Evolutionary conservation across 805 yeast genomes (phyloP).

Genomic region (Monosporozyma servazzii): DNA sequence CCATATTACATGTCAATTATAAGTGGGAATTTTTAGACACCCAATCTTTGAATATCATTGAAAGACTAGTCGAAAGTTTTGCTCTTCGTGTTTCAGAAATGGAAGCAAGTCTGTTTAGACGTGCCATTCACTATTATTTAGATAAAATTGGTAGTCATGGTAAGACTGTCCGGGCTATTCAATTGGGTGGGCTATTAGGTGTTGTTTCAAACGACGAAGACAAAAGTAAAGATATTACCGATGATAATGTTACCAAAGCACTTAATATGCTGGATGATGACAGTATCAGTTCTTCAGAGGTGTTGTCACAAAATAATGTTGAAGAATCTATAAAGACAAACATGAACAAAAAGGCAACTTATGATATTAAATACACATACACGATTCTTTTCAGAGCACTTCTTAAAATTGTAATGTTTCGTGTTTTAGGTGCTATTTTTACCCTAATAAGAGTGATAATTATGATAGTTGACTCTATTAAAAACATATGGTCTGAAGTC

Average conservation of each 20-base stretch:
- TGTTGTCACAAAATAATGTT: neutral
- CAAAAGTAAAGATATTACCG: neutral
- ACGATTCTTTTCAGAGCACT: slow-evolving; percentile 8
- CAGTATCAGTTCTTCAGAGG: neutral
- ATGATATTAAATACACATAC: slow-evolving; percentile 9
- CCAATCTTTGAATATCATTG: slow-evolving; percentile 4
- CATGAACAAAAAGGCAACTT: slow-evolving; percentile 5
- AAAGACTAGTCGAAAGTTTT: slow-evolving; percentile 7
- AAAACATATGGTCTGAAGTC: slow-evolving; percentile 8
- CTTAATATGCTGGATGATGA: neutral
- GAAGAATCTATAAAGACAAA: neutral
- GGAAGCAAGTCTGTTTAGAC: slow-evolving; percentile 9
- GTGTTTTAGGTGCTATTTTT: slow-evolving; percentile 7
- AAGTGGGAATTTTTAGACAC: slow-evolving; percentile 8
- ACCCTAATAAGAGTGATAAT: slow-evolving; percentile 9
- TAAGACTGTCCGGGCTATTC: slow-evolving; percentile 42
- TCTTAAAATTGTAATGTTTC: slow-evolving; percentile 4
- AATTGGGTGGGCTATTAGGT: slow-evolving; percentile 55
- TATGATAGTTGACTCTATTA: neutral
- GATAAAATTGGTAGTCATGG: slow-evolving; percentile 35
- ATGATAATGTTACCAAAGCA: neutral
- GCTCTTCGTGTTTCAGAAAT: slow-evolving; percentile 3
- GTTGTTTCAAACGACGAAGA: slow-evolving; percentile 16
- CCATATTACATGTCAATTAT: slow-evolving; percentile 8
- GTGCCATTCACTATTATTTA: slow-evolving; percentile 15